Percentiles rank a stretch among this genome's conserved stretches.
phyloP scores from a whole-genome alignment of 2,329 filamentous ascomycete species.

The Aspergillus flavus region DNA sequence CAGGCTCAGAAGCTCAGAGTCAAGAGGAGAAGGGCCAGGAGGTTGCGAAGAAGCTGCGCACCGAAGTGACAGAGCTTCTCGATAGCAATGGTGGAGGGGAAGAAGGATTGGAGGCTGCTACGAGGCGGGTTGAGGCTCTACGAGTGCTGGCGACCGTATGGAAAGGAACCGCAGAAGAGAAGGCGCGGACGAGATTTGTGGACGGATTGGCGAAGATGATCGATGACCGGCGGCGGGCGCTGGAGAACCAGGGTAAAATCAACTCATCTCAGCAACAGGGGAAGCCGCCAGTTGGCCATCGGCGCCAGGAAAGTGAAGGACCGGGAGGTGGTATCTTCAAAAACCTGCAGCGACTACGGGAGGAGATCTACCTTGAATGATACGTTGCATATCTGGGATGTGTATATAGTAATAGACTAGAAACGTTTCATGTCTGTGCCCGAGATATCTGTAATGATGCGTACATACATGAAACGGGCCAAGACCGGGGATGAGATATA shows the following conservation, averaged over 20 bases:
- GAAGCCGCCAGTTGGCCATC: conserved; percentile 17
- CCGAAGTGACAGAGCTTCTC: conserved; percentile 72
- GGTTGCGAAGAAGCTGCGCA: conserved; percentile 64
- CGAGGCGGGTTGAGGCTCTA: conserved; percentile 73
- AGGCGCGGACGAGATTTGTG: conserved; percentile 77
- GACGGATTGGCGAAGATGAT: conserved; percentile 79
- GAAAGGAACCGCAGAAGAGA: conserved; percentile 96
- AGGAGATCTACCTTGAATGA: conserved; percentile 57
- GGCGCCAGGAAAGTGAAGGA: conserved; percentile 37
- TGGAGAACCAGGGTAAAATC: conserved; percentile 47
- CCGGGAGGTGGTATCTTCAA: conserved; percentile 55
- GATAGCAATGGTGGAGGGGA: conserved; percentile 60
- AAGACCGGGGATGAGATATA: neutral
- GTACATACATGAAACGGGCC: neutral
- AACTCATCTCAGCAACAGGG: conserved; percentile 22
- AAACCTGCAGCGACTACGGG: conserved; percentile 55
- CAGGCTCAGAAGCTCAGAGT: conserved; percentile 65
- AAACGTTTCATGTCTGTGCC: neutral
- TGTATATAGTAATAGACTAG: neutral
- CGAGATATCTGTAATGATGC: neutral
- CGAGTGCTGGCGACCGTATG: conserved; percentile 78
- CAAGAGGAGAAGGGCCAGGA: conserved; percentile 87
- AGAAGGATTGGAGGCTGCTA: conserved; percentile 69
- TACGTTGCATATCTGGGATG: neutral
- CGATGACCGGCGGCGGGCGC: conserved; percentile 65